Conservation (phyloP, 371 early-diverging fungal species). For the Capillidium heterosporum region DNA sequence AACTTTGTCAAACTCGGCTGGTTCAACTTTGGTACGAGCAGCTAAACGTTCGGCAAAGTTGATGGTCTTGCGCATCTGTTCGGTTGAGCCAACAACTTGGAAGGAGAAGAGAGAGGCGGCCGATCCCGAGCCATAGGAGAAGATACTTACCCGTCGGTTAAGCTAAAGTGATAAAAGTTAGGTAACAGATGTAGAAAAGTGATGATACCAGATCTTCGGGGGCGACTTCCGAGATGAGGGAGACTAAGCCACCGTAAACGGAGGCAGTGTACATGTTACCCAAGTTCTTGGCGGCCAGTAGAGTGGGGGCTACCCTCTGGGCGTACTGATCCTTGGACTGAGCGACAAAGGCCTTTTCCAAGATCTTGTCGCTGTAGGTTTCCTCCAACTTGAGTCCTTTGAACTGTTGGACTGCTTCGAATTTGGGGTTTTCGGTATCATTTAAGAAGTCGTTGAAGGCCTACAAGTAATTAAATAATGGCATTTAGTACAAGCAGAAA, state of each 20-base stretch:
- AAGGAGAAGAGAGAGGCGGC: constrained; percentile 88
- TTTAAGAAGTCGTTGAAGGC: constrained; percentile 73
- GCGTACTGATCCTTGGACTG: constrained; percentile 50
- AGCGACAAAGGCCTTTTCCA: constrained; percentile 78
- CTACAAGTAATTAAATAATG: background rate
- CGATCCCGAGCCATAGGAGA: constrained; percentile 95
- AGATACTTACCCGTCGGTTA: constrained; percentile 72
- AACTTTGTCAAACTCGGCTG: constrained; percentile 54
- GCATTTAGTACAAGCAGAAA: background rate
- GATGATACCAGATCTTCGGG: constrained; percentile 33
- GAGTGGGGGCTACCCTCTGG: constrained; percentile 60
- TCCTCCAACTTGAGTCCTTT: constrained; percentile 33
- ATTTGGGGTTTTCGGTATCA: constrained; percentile 44
- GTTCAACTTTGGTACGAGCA: constrained; percentile 50
- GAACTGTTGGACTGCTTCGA: constrained; percentile 35
- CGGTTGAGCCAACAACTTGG: constrained; percentile 46
- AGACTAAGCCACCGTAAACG: constrained; percentile 75
- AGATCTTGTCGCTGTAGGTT: constrained; percentile 63
- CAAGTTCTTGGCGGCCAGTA: constrained; percentile 69
- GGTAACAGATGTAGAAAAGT: background rate
- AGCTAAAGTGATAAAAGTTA: constrained; percentile 9
- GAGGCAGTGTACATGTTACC: constrained; percentile 97
- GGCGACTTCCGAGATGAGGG: constrained; percentile 56
- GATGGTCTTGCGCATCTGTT: constrained; percentile 35
- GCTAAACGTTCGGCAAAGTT: constrained; percentile 51